Evolutionary conservation across 2,329 filamentous ascomycete genomes (phyloP).

Genomic region (Xylariaceae sp.): DNA sequence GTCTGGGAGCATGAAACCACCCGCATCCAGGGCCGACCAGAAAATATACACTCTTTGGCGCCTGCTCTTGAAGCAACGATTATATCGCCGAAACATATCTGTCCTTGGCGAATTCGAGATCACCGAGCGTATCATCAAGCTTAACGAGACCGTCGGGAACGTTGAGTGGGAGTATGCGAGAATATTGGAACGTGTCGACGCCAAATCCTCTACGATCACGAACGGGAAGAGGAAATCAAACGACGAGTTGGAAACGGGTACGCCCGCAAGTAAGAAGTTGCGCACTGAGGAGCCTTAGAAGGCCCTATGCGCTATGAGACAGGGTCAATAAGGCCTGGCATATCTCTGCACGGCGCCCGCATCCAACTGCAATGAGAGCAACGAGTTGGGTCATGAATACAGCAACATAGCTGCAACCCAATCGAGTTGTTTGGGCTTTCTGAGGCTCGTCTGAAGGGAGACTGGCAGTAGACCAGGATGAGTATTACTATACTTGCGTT

Average conservation of each 20-base stretch:
- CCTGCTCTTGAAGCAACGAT: constrained; percentile 69
- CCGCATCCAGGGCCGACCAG: constrained; percentile 46
- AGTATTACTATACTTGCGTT: too few species aligned
- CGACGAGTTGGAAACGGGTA: constrained; percentile 19
- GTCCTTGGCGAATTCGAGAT: constrained; percentile 65
- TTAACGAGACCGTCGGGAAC: constrained; percentile 63
- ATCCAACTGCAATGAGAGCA: too few species aligned
- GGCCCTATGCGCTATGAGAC: background rate
- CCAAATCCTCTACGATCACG: constrained; percentile 17
- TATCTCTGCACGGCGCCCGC: too few species aligned
- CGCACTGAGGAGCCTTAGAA: constrained; percentile 30
- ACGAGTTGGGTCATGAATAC: too few species aligned
- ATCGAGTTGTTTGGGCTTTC: too few species aligned
- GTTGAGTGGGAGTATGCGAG: constrained; percentile 72
- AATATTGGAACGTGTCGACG: constrained; percentile 42
- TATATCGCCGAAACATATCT: constrained; percentile 73
- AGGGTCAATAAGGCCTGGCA: too few species aligned
- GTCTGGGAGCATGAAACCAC: constrained; percentile 28
- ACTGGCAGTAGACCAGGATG: too few species aligned
- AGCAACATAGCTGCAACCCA: too few species aligned
- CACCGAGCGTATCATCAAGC: constrained; percentile 64
- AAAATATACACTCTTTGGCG: constrained; percentile 68
- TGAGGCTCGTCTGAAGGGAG: too few species aligned
- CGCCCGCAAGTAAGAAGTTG: constrained; percentile 40
- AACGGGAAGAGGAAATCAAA: constrained; percentile 45